Percentiles rank a stretch among this genome's conserved stretches.
Conservation (phyloP, 73 alveolate species). For the Durusdinium trenchii region DNA sequence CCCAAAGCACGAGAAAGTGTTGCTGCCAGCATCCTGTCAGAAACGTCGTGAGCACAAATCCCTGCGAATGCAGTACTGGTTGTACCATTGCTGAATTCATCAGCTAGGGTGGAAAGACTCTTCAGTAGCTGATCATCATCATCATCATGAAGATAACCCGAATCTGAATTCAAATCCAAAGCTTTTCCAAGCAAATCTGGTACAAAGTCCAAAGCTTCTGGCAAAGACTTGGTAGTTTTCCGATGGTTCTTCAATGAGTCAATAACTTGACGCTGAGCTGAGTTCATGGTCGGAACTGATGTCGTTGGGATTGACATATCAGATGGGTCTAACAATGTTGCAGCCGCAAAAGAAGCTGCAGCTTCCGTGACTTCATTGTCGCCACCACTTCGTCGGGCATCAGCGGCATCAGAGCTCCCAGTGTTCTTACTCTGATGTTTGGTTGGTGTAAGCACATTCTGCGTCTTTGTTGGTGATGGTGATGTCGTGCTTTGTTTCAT, state of each 20-base stretch:
- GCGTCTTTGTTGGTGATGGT: too few relatives aligned
- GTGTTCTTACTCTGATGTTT: too few relatives aligned
- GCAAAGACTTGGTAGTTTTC: neutral
- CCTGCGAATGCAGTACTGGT: neutral
- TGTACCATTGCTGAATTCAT: neutral
- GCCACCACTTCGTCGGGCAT: too few relatives aligned
- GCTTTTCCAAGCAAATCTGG: neutral
- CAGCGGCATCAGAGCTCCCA: too few relatives aligned
- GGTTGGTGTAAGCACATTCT: too few relatives aligned
- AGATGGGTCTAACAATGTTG: too few relatives aligned
- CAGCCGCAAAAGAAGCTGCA: too few relatives aligned
- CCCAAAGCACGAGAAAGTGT: neutral
- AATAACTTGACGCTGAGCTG: neutral
- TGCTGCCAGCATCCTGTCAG: neutral
- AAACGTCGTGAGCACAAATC: neutral
- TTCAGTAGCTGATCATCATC: neutral
- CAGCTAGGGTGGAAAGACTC: neutral
- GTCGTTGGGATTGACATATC: too few relatives aligned
- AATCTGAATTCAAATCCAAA: neutral
- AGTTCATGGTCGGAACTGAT: too few relatives aligned
- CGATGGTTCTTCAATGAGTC: neutral
- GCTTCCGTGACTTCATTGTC: too few relatives aligned
- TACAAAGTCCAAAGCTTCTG: neutral
- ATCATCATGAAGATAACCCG: too few relatives aligned
- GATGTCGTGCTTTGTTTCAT: too few relatives aligned